A percentile compares a stretch with the other conserved stretches of the same genome.
Conservation (phyloP, 2,329 filamentous ascomycete species). For the Elsinoe batatas region DNA sequence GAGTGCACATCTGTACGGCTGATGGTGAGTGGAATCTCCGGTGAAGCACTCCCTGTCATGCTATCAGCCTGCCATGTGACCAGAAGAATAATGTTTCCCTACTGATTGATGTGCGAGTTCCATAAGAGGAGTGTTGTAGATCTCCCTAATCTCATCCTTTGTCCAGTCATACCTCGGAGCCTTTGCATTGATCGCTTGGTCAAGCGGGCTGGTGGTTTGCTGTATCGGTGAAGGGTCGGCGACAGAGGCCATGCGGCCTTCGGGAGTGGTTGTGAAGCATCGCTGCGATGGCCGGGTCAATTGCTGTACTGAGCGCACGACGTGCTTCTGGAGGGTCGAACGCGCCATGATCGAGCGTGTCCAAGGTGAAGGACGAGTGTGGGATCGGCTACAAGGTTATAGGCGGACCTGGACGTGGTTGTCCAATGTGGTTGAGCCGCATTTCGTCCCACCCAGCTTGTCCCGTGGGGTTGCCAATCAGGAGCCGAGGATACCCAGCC, state of each 20-base stretch:
- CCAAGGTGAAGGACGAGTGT: not conserved
- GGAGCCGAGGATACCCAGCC: slow-evolving; percentile 8
- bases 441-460: slow-evolving; percentile 6
- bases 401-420: not conserved
- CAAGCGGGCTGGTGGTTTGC: slow-evolving; percentile 25
- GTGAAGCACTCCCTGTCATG: slow-evolving; percentile 58
- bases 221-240: slow-evolving; percentile 19
- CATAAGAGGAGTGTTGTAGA: slow-evolving; percentile 74
- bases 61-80: not conserved
- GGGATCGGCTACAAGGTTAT: not conserved
- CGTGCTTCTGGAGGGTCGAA: slow-evolving; percentile 9
- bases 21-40: slow-evolving; percentile 75
- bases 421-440: not conserved
- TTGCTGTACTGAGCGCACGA: slow-evolving; percentile 15
- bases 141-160: slow-evolving; percentile 65
- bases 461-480: slow-evolving; percentile 5
- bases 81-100: slow-evolving; percentile 6
- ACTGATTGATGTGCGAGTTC: slow-evolving; percentile 45
- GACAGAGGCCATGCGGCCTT: slow-evolving; percentile 26
- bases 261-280: slow-evolving; percentile 27
- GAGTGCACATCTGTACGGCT: slow-evolving; percentile 81
- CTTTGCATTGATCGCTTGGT: slow-evolving; percentile 49
- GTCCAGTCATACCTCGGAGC: slow-evolving; percentile 66
- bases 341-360: not conserved
- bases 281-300: slow-evolving; percentile 17